phyloP scores from a whole-genome alignment of 768 basidiomycete genomes.

The Tricholoma matsutake region DNA sequence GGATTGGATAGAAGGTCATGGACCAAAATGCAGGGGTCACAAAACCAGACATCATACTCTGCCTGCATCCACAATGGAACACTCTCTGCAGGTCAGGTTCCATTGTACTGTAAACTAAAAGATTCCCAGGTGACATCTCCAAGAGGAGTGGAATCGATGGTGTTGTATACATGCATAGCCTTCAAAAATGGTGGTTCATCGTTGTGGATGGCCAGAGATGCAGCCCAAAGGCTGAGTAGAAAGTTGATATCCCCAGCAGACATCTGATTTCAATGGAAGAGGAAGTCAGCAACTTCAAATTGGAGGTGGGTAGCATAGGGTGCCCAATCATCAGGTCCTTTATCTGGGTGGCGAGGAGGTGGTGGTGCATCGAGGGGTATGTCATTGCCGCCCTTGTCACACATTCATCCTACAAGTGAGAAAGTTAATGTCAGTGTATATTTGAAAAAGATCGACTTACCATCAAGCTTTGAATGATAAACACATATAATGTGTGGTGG shows the following conservation, averaged over 20 bases:
- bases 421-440: not conserved
- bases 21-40: constrained; percentile 12
- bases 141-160: not conserved
- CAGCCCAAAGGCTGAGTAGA: constrained; percentile 1
- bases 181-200: not conserved
- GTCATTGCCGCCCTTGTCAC: not conserved
- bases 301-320: constrained; percentile 1
- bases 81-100: not conserved
- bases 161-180: not conserved
- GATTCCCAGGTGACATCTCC: not conserved
- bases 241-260: not conserved
- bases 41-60: constrained; percentile 23
- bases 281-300: constrained; percentile 13
- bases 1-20: not conserved
- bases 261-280: constrained; percentile 18
- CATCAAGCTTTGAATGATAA: not conserved
- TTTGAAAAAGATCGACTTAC: not conserved
- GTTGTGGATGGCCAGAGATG: constrained; percentile 1
- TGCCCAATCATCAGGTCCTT: not conserved
- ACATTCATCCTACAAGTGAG: not conserved
- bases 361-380: not conserved
- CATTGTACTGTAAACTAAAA: not conserved
- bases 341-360: not conserved
- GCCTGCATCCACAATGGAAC: not conserved
- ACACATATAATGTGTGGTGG: not conserved